Evolutionary conservation across 78 protist genomes (phyloP), one percentile per base, ranked within the genome.

Genomic region (Protostelium mycophagum): DNA sequence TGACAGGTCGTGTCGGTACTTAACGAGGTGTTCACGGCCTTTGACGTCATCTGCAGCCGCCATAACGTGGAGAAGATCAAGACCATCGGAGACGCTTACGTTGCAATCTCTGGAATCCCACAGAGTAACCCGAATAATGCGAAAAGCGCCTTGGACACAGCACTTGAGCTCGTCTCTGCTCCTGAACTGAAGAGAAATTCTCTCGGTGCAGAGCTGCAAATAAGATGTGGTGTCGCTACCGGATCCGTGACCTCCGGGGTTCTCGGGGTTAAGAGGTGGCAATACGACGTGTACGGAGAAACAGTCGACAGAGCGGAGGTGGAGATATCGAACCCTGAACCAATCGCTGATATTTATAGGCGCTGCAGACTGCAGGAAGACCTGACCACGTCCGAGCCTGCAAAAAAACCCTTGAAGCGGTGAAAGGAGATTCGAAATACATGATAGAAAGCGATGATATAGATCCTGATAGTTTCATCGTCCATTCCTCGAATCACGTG

Each of bases 21-120:
- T 34, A 96, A 95, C 28, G 95, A 90, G 83, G 83, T 97, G 16
- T 95, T 97, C 73, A 86, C 85, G 38, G 89, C 63, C n/a, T 96
- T 96, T 63, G 98, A 96, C 90, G 83, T 25, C 23, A 90, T 92
- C 1, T 91, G 88, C 0, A 38, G 86, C n/a, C 10, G 28, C 86
- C 91, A 92, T 37, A 38, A 85, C 36, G 88, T 91, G 25, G 92
- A 92, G 35, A 92, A 92, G 39, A 92, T 92, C 36, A 92, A 92
- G 84, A 92, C 91, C 5, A 91, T 90, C 87, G 95, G 95, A 84
- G 95, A 92, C 83, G 91, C 95, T 0, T 88, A 88, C 31, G 88
- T 92, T 34, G 89, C 90, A 87, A 91, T 90, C 0, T 28, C 89
- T 85, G 94, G 94, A 28, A 83, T 91, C 28, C 88, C 90, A 1